Base-by-base conservation (phyloP, 306 rosid species). In the Abrus precatorius region DNA sequence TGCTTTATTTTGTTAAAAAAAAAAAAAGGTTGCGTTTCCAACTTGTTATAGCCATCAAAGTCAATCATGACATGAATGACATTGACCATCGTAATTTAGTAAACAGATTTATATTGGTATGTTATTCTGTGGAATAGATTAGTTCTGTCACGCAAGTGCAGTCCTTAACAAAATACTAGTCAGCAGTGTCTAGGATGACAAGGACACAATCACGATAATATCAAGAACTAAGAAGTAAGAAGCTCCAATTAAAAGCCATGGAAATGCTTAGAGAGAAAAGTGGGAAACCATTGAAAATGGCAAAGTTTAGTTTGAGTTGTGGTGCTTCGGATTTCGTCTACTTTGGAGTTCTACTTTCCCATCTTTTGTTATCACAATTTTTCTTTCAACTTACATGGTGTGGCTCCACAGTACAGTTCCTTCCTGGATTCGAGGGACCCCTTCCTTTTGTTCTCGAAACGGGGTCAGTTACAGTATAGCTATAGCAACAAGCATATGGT, bases 371-470 rank as follows among this genome's bases (percentile, higher is more conserved):
- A 5, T 6, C 34, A 28, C 57, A 75, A 11, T 41, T 40, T 48
- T 70, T 5, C 12, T 64, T 75, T 71, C 72, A 73, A 38, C 10
- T 56, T 34, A 76, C 84, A 33, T 11, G 2, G 2, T 53, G 85
- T 60, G 57, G 63, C 28, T 62, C 75, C 6, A 52, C 48, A 12
- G 88, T 86, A 6, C 30, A 81, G 69, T 83, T 10, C 59, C 92
- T 92, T 68, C 94, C 97, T 7, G 94, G 94, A 8, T 84, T 89
- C 73, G 54, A 67, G 2, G 93, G 90, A n/a, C 76, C 92, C 52
- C 93, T 92, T 43, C 94, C 95, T 6, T 89, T 90, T 59, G 53
- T 80, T 2, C 87, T 89, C 4, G 87, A 90, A 88, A 88, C 95
- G 0, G 92, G 97, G 95, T 90, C 12, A 53, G 84, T 74, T 13